Evolutionary conservation across 2,329 filamentous ascomycete species (phyloP).

Genomic region (Teratosphaeria gauchensis): DNA sequence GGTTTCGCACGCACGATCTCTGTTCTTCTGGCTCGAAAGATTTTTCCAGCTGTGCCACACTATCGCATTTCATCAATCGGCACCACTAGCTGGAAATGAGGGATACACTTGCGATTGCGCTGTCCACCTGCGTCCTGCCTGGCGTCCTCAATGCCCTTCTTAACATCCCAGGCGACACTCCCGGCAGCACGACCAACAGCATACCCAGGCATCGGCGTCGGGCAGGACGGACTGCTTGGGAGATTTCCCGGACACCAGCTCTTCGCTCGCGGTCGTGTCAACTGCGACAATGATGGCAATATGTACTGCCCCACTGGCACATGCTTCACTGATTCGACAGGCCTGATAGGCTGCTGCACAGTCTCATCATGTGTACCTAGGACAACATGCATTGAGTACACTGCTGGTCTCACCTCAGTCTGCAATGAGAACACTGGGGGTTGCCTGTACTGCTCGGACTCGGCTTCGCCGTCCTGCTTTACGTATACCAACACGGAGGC

Average conservation of each 20-base stretch:
- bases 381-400: constrained; percentile 10
- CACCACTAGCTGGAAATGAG: neutral
- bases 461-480: neutral
- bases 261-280: neutral
- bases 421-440: constrained; percentile 12
- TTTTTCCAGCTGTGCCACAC: too few species aligned
- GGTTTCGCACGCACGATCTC: too few species aligned
- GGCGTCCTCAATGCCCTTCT: constrained; percentile 1
- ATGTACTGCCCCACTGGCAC: constrained; percentile 5
- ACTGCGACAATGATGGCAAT: constrained; percentile 1
- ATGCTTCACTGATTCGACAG: constrained; percentile 9
- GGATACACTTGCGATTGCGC: neutral
- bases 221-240: constrained; percentile 1
- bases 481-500: constrained; percentile 1
- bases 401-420: neutral
- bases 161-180: constrained; percentile 1
- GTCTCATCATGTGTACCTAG: constrained; percentile 8
- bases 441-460: constrained; percentile 11
- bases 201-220: constrained; percentile 2
- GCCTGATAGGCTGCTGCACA: constrained; percentile 13
- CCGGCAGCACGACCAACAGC: constrained; percentile 1
- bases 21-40: too few species aligned
- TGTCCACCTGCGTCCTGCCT: neutral
- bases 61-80: too few species aligned
- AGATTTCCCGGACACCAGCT: constrained; percentile 4